A percentile compares a stretch with the other conserved stretches of the same genome.
Evolutionary conservation across 169 alveolate genomes (phyloP).

Genomic region (Cryptosporidium baileyi): DNA sequence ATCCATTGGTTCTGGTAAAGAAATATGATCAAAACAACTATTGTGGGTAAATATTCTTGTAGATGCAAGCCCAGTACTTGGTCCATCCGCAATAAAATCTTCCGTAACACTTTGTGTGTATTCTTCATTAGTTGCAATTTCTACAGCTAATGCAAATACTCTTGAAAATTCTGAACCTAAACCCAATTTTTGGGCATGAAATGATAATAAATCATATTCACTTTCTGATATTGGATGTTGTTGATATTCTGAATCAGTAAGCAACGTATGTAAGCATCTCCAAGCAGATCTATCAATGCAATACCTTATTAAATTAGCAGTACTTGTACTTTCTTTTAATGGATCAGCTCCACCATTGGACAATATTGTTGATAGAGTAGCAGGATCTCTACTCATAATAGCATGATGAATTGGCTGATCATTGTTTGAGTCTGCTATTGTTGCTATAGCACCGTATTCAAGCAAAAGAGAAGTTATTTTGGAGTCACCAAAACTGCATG

Average conservation of each 20-base stretch:
- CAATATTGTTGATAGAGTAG: constrained; percentile 16
- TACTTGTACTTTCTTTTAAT: constrained; percentile 10
- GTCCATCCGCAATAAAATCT: constrained; percentile 50
- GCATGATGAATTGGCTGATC: constrained; percentile 59
- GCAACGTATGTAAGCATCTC: constrained; percentile 51
- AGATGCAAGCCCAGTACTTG: constrained; percentile 45
- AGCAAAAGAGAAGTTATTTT: constrained; percentile 33
- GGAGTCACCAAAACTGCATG: constrained; percentile 61
- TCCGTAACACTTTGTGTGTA: background rate
- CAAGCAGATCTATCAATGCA: constrained; percentile 69
- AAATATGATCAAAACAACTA: constrained; percentile 83
- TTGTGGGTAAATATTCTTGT: constrained; percentile 33
- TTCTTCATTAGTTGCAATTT: constrained; percentile 41
- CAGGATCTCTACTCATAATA: constrained; percentile 66
- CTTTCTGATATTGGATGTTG: constrained; percentile 70
- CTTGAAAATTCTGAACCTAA: constrained; percentile 39
- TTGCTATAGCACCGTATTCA: constrained; percentile 64
- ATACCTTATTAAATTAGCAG: constrained; percentile 45
- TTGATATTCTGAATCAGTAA: constrained; percentile 50
- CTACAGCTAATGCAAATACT: constrained; percentile 44
- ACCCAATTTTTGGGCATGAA: constrained; percentile 65
- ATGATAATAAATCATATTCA: constrained; percentile 61
- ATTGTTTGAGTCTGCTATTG: background rate
- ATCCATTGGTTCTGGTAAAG: constrained; percentile 90
- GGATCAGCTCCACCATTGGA: constrained; percentile 62